Evolutionary conservation across 495 filamentous ascomycete genomes (phyloP).

Genomic region (Saxispiralis lemnorum): DNA sequence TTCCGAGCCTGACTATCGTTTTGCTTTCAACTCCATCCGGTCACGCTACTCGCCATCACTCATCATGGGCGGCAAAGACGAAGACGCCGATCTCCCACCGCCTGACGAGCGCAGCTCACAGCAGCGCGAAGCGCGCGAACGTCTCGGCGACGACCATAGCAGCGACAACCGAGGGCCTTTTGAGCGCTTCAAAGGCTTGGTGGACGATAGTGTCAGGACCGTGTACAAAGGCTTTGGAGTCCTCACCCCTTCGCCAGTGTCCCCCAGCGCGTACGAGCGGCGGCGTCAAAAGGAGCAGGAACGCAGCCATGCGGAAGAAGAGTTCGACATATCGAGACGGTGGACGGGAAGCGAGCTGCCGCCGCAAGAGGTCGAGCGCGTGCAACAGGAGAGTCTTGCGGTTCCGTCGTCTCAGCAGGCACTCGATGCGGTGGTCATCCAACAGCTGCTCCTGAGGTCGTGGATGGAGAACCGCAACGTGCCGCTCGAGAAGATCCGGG

Average conservation of each 20-base stretch:
- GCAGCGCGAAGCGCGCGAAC: neutral
- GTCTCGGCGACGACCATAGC: too few species aligned
- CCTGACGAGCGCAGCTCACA: too few species aligned
- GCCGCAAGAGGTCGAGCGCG: constrained; percentile 3
- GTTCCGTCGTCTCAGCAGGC: neutral
- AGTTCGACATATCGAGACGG: constrained; percentile 3
- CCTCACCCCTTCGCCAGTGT: too few species aligned
- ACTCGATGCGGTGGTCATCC: neutral
- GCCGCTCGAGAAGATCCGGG: constrained; percentile 1
- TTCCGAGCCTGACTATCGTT: too few species aligned
- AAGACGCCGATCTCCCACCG: too few species aligned
- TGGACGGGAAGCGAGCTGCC: constrained; percentile 12
- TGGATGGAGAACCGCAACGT: constrained; percentile 3
- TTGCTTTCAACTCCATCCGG: too few species aligned
- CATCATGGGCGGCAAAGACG: too few species aligned
- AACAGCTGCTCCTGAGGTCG: constrained; percentile 5
- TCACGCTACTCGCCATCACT: too few species aligned
- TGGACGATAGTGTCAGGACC: constrained; percentile 40
- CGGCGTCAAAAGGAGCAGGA: neutral
- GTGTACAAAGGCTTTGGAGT: constrained; percentile 32
- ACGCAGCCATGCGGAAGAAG: constrained; percentile 1
- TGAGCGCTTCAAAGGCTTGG: constrained; percentile 40
- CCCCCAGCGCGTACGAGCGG: too few species aligned
- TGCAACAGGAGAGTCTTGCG: neutral
- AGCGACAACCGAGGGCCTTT: constrained; percentile 25